Evolutionary conservation across 2,329 filamentous ascomycete species (phyloP), one percentile per base, ranked within the genome.

Genomic region (Botrytis elliptica): DNA sequence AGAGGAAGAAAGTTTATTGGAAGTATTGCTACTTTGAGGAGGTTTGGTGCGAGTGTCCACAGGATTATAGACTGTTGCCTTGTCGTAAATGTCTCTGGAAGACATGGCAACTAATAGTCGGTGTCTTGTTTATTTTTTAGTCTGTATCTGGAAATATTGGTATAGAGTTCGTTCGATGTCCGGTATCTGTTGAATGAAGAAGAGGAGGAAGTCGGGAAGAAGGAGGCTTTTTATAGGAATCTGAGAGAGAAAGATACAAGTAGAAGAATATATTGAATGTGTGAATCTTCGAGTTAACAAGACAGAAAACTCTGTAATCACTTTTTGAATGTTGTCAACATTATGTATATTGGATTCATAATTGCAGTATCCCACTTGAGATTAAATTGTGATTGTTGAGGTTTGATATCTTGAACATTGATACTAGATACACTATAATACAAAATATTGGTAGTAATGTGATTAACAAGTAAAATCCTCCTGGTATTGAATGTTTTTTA

Each of bases 51-150:
- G 44, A 20, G 52, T 16, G 2, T 33, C 55, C 36, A 49, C 29
- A 33, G 40, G 42, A 42, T 25, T 42, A 18, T 69, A 69, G 18
- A 57, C 40, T 36, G 71, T 72, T 33, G 63, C 44, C 4, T 60
- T 67, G 33, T 49, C 60, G n/a, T 72, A 72, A 8, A 72, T 60
- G 18, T 69, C 63, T 72, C 29, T 72, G 18, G 38, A 44, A 8
- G 63, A 72, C 71, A 72, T 72, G 52, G 29, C 40, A 12, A 72
- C 16, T 16, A n/a, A 49, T 33, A n/a, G 3, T 25, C 22, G 29
- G 44, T 57, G n/a, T 67, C 8, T 42, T 67, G 10, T 66, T 10
- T 59, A 52, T 38, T 18, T 1, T 20, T n/a, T 64, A 25, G 22
- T 42, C 5, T 29, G 9, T 55, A 1, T 59, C 25, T 33, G 8